These are phyloP conservation scores for Jaapia argillacea DNA, from an alignment of 768 basidiomycete species.

Conservation along the genomic window DNA sequence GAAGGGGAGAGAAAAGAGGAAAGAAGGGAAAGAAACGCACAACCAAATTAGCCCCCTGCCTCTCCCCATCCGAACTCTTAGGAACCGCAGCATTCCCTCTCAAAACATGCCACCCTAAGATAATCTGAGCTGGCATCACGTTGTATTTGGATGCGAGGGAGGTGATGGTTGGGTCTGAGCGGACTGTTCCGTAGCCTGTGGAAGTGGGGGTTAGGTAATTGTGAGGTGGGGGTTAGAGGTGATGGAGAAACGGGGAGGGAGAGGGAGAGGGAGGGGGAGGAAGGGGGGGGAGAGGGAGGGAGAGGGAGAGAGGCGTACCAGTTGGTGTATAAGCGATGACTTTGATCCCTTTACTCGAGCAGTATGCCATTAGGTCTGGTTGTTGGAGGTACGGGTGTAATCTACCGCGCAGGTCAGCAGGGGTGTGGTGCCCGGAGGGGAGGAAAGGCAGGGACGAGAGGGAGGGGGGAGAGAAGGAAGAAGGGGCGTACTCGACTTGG, in stretches of 20 bases:
- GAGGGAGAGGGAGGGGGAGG: no score
- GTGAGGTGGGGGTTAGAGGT: no score
- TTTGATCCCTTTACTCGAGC: constrained; percentile 36
- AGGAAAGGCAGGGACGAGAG: no score
- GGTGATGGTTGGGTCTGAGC: constrained; percentile 33
- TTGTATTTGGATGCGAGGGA: constrained; percentile 38
- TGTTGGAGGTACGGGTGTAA: constrained; percentile 44
- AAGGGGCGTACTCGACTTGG: constrained; percentile 25
- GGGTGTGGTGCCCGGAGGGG: no score
- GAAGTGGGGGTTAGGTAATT: neutral
- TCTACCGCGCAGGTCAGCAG: no score
- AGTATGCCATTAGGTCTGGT: constrained; percentile 35
- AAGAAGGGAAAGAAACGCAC: no score
- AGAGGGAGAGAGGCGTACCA: constrained; percentile 15
- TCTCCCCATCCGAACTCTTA: constrained; percentile 33
- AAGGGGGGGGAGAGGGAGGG: no score
- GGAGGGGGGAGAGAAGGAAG: no score
- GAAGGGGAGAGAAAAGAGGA: no score
- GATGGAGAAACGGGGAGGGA: no score
- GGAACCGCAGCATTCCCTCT: constrained; percentile 34
- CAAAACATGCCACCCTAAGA: constrained; percentile 41
- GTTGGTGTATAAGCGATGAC: constrained; percentile 41
- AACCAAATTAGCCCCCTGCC: constrained; percentile 40
- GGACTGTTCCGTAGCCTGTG: constrained; percentile 32
- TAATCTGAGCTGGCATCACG: constrained; percentile 35